Evolutionary conservation across 108 stramenopile species (phyloP).

Genomic region (Craspedostauros australis): DNA sequence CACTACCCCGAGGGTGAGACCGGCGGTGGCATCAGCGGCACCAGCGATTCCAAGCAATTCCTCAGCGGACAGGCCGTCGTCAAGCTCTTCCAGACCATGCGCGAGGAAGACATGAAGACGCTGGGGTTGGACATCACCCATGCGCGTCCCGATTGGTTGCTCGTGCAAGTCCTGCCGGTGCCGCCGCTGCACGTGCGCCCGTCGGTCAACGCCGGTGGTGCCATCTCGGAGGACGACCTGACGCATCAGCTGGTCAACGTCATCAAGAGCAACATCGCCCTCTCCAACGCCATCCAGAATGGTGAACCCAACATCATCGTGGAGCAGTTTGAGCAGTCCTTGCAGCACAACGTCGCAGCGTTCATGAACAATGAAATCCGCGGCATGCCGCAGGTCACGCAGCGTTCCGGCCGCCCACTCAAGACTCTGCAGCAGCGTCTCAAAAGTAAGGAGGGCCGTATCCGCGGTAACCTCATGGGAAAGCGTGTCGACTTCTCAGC

Average conservation of each 20-base stretch:
- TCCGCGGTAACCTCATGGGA: conserved; percentile 99
- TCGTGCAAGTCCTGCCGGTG: conserved; percentile 94
- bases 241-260: conserved; percentile 97
- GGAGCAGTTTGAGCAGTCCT: conserved; percentile 91
- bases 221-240: conserved; percentile 91
- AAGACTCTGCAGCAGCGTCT: conserved; percentile 93
- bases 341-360: conserved; percentile 93
- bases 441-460: conserved; percentile 98
- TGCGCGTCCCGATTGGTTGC: conserved; percentile 96
- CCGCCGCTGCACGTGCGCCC: conserved; percentile 99
- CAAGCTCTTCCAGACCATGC: conserved; percentile 88
- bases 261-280: conserved; percentile 91
- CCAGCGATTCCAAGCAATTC: conserved; percentile 93
- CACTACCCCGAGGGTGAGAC: conserved; percentile 60
- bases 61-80: conserved; percentile 81
- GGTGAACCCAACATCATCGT: conserved; percentile 92
- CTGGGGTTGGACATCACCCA: conserved; percentile 89
- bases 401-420: conserved; percentile 93
- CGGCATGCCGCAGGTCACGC: conserved; percentile 90
- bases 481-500: conserved; percentile 99
- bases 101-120: conserved; percentile 83
- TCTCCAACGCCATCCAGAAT: conserved; percentile 81
- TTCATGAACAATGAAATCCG: conserved; percentile 93
- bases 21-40: conserved; percentile 62
- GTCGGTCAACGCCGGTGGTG: conserved; percentile 70